phyloP scores from a whole-genome alignment of 305 asterid species.

The Fraxinus ornus region DNA sequence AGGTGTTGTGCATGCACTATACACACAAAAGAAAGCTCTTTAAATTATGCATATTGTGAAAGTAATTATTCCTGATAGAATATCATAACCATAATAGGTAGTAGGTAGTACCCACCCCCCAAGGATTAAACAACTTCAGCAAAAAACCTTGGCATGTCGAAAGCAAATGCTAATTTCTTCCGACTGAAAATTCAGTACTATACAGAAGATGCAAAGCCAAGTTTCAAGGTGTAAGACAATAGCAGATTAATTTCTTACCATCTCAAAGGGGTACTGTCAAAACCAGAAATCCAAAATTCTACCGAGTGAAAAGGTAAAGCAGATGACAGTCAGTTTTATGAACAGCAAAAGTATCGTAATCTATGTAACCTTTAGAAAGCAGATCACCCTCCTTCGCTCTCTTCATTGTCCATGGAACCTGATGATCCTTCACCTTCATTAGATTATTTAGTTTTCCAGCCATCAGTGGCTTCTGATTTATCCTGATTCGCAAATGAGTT shows the following conservation, averaged over 20 bases:
- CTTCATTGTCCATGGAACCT: constrained; percentile 43
- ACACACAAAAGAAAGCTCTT: neutral
- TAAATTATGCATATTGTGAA: neutral
- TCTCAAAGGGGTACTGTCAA: neutral
- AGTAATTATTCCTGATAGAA: neutral
- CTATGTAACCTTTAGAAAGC: constrained; percentile 32
- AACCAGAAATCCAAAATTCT: neutral
- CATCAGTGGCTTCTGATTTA: constrained; percentile 23
- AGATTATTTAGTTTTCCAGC: constrained; percentile 14
- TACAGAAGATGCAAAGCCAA: neutral
- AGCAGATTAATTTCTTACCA: neutral
- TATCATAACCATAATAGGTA: neutral
- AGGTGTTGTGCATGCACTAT: neutral
- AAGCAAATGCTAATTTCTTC: neutral
- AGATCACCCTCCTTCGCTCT: constrained; percentile 62
- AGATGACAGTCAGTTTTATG: neutral
- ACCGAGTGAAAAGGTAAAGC: neutral
- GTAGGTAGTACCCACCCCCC: neutral
- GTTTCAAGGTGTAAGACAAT: neutral
- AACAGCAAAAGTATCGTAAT: neutral
- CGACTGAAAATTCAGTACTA: neutral
- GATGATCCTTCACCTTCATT: constrained; percentile 29
- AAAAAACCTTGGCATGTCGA: neutral
- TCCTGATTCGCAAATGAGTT: constrained; percentile 18
- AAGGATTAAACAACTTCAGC: neutral